Evolutionary conservation across 495 filamentous ascomycete genomes (phyloP).

Genomic region (Schizothecium vesticola): DNA sequence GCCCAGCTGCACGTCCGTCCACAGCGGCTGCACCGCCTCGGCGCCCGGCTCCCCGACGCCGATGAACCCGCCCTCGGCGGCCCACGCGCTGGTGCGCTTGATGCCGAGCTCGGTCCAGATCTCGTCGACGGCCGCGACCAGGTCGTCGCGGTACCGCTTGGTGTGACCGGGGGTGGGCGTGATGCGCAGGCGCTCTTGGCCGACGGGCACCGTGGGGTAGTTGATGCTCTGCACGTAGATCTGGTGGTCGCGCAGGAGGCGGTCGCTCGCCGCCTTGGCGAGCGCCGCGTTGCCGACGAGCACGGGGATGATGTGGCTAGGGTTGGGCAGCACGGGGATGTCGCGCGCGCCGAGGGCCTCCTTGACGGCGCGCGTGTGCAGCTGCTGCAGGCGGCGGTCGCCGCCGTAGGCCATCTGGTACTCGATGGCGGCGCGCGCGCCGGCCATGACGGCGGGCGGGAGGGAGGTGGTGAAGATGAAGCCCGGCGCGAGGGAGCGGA

Average conservation of each 20-base stretch:
- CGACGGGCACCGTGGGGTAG: slow-evolving; percentile 94
- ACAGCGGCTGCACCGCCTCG: slow-evolving; percentile 56
- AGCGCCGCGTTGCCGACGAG: slow-evolving; percentile 91
- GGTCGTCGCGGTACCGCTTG: slow-evolving; percentile 71
- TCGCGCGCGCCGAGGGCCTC: slow-evolving; percentile 64
- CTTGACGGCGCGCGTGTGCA: slow-evolving; percentile 92
- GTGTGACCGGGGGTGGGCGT: slow-evolving; percentile 93
- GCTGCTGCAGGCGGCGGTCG: slow-evolving; percentile 84
- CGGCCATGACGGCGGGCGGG: slow-evolving; percentile 94
- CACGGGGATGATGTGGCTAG: slow-evolving; percentile 90
- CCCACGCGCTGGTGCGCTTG: slow-evolving; percentile 88
- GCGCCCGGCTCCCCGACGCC: slow-evolving; percentile 72
- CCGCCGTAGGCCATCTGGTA: slow-evolving; percentile 78
- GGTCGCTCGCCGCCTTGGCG: slow-evolving; percentile 85
- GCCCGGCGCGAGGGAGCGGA: slow-evolving; percentile 90
- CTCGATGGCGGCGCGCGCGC: slow-evolving; percentile 84
- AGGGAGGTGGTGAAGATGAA: slow-evolving; percentile 99
- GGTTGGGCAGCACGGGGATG: slow-evolving; percentile 98
- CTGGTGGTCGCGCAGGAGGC: slow-evolving; percentile 76
- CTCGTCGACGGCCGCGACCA: slow-evolving; percentile 76
- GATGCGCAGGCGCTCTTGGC: slow-evolving; percentile 90
- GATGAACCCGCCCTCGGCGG: slow-evolving; percentile 84
- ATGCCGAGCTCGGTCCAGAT: slow-evolving; percentile 86
- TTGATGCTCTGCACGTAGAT: slow-evolving; percentile 99
- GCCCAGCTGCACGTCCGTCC: slow-evolving; percentile 82